These are phyloP conservation scores for Drosera spatulata DNA, from an alignment of 179 eudicot species.

Conservation along the genomic window DNA sequence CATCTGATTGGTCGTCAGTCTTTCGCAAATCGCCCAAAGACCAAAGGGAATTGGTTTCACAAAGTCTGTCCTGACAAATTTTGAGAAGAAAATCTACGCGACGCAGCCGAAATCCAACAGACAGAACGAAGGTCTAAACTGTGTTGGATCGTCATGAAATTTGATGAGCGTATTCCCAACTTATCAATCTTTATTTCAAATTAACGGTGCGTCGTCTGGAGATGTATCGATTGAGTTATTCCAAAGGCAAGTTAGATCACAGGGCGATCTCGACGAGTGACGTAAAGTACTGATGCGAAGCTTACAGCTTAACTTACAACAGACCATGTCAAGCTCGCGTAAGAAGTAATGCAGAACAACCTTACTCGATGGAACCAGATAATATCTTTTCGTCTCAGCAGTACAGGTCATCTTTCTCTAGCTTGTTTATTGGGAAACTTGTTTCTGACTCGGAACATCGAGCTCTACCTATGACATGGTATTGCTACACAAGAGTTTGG, in stretches of 20 bases:
- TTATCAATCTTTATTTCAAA: too few relatives aligned
- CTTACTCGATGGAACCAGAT: slow-evolving; percentile 12
- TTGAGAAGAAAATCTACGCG: too few relatives aligned
- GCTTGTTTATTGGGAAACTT: slow-evolving; percentile 23
- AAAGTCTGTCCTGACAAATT: too few relatives aligned
- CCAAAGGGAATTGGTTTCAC: too few relatives aligned
- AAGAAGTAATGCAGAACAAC: slow-evolving; percentile 8
- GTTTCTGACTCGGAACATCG: slow-evolving; percentile 35
- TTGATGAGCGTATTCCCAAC: too few relatives aligned
- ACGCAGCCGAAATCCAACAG: too few relatives aligned
- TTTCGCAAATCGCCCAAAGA: too few relatives aligned
- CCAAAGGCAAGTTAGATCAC: slow-evolving; percentile 30
- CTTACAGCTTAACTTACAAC: slow-evolving; percentile 49
- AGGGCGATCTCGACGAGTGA: slow-evolving; percentile 18
- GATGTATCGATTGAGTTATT: slow-evolving; percentile 20
- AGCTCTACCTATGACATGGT: slow-evolving; percentile 52
- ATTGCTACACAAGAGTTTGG: slow-evolving; percentile 56
- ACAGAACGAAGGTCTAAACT: too few relatives aligned
- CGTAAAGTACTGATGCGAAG: slow-evolving; percentile 48
- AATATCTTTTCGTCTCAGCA: slow-evolving; percentile 14
- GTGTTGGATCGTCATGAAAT: too few relatives aligned
- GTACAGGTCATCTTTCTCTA: slow-evolving; percentile 30
- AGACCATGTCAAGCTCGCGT: slow-evolving; percentile 19
- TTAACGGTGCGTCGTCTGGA: too few relatives aligned
- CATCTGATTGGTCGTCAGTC: too few relatives aligned